A percentile compares a stretch with the other conserved stretches of the same genome.
Evolutionary conservation across 345 rosid species (phyloP).

Genomic region (Pseudoturritis turrita): DNA sequence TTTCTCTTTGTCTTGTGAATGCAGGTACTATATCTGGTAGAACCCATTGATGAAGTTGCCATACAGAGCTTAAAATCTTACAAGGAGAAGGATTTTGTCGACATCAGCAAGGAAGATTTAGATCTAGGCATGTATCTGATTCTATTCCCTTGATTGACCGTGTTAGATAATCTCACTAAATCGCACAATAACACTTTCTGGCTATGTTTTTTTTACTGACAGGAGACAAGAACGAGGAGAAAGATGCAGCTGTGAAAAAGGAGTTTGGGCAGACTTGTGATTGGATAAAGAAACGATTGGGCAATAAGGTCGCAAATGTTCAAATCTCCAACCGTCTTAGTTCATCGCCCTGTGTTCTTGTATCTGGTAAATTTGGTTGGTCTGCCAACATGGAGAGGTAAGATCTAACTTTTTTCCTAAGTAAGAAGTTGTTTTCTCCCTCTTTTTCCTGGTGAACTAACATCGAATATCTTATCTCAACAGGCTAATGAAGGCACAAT

Average conservation of each 20-base stretch:
- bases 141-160: background rate
- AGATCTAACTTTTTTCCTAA: background rate
- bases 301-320: slow-evolving; percentile 86
- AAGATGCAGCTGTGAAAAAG: slow-evolving; percentile 67
- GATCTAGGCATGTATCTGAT: slow-evolving; percentile 59
- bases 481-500: slow-evolving; percentile 94
- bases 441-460: background rate
- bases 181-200: slow-evolving; percentile 7
- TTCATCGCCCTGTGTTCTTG: slow-evolving; percentile 97
- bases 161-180: background rate
- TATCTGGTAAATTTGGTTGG: slow-evolving; percentile 94
- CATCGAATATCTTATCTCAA: slow-evolving; percentile 9
- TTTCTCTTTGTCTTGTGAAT: slow-evolving; percentile 2
- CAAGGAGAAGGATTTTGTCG: slow-evolving; percentile 93
- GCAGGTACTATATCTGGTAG: slow-evolving; percentile 80
- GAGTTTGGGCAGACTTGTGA: slow-evolving; percentile 92
- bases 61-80: slow-evolving; percentile 82
- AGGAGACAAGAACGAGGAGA: slow-evolving; percentile 93
- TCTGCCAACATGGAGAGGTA: slow-evolving; percentile 99
- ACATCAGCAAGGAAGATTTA: slow-evolving; percentile 97
- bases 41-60: slow-evolving; percentile 94
- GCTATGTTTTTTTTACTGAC: slow-evolving; percentile 20
- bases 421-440: background rate
- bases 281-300: slow-evolving; percentile 89
- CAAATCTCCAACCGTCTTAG: slow-evolving; percentile 85